Percentiles rank a stretch among this genome's conserved stretches.
Conservation (phyloP, 164 flowering plant genomes). For the Malania oleifera region DNA sequence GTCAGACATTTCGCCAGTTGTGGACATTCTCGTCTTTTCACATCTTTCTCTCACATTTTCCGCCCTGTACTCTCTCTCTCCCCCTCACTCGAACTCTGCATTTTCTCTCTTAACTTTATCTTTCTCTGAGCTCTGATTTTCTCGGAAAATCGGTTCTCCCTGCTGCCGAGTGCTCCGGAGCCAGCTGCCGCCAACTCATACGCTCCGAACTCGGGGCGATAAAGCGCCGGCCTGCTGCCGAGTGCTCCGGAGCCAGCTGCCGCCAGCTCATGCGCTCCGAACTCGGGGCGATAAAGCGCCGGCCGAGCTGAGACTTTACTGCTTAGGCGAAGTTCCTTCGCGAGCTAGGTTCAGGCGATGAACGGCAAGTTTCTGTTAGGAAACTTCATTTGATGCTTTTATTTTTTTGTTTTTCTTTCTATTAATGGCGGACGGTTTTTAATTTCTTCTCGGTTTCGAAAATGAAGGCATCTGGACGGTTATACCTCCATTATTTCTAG, state of each 20-base stretch:
- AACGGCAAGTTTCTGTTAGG: no score
- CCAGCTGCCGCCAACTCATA: no score
- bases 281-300: no score
- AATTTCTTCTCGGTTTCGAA: neutral
- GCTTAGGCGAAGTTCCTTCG: no score
- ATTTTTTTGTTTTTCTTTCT: neutral
- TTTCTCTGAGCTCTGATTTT: neutral
- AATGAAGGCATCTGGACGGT: neutral
- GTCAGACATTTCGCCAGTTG: neutral
- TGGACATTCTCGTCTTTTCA: constrained; percentile 19
- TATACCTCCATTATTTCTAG: neutral
- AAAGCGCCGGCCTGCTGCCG: no score
- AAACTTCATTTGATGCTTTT: no score
- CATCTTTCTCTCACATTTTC: neutral
- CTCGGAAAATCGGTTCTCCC: neutral
- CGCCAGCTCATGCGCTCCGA: no score
- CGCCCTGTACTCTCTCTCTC: neutral
- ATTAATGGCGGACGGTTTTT: neutral
- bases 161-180: neutral
- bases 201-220: no score
- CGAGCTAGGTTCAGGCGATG: no score
- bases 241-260: no score
- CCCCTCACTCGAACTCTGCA: neutral
- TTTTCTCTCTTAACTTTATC: neutral
- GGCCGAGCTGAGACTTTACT: no score